A percentile compares a stretch with the other conserved stretches of the same genome.
Evolutionary conservation across 2,329 filamentous ascomycete genomes (phyloP).

Genomic region (Colletotrichum musicola): DNA sequence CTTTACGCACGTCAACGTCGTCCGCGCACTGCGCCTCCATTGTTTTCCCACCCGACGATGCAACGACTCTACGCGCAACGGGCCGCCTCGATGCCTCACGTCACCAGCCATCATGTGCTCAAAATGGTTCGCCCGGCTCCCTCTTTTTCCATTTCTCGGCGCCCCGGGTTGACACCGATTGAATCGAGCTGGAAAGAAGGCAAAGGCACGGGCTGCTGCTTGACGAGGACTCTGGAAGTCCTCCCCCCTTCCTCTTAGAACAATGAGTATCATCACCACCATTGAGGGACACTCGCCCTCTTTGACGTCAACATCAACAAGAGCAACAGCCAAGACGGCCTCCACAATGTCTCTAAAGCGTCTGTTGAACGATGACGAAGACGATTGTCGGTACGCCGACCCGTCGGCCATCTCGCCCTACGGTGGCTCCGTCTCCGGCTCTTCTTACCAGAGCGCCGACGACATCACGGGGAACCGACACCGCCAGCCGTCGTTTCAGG

Average conservation of each 20-base stretch:
- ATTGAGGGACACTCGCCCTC: neutral
- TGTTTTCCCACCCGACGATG: neutral
- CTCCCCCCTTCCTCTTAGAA: neutral
- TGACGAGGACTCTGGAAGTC: neutral
- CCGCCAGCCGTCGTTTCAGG: slow-evolving; percentile 22
- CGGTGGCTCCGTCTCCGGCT: slow-evolving; percentile 24
- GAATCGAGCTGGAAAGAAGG: neutral
- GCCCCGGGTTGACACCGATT: slow-evolving; percentile 12
- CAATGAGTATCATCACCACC: slow-evolving; percentile 2
- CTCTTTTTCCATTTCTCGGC: neutral
- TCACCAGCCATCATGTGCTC: slow-evolving; percentile 23
- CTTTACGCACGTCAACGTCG: slow-evolving; percentile 7
- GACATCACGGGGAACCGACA: slow-evolving; percentile 21
- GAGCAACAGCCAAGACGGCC: too few relatives aligned
- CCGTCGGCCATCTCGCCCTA: slow-evolving; percentile 27
- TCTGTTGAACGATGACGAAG: slow-evolving; percentile 36
- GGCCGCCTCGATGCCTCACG: slow-evolving; percentile 29
- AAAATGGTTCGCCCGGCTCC: slow-evolving; percentile 34
- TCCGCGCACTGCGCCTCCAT: slow-evolving; percentile 34
- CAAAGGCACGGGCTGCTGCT: slow-evolving; percentile 7
- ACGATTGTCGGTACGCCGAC: slow-evolving; percentile 27
- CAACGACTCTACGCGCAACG: slow-evolving; percentile 17
- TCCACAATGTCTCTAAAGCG: slow-evolving; percentile 37
- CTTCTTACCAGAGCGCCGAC: slow-evolving; percentile 30
- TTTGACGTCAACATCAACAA: neutral